These are phyloP conservation scores for Phytophthora parvispora DNA, from an alignment of 352 stramenopile genomes.

Conservation along the genomic window DNA sequence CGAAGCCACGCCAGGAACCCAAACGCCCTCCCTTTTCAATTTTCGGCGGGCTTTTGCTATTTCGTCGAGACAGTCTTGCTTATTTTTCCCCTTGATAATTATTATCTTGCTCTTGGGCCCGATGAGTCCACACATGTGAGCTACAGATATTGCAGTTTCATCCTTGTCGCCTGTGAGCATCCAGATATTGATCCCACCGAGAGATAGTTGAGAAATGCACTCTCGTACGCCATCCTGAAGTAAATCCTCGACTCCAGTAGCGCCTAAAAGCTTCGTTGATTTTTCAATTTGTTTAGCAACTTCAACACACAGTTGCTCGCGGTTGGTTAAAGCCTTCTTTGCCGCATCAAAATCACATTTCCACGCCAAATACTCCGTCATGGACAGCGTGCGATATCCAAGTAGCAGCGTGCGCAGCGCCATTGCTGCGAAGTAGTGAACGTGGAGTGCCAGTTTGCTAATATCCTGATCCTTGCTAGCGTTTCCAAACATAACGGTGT, in stretches of 20 bases:
- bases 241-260: constrained; percentile 98
- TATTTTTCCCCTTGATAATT: constrained; percentile 86
- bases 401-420: constrained; percentile 89
- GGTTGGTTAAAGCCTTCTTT: constrained; percentile 71
- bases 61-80: constrained; percentile 84
- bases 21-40: constrained; percentile 82
- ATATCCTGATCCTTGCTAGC: constrained; percentile 77
- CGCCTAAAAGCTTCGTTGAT: constrained; percentile 93
- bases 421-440: constrained; percentile 91
- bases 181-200: constrained; percentile 99
- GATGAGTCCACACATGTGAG: constrained; percentile 96
- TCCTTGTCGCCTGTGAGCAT: constrained; percentile 99
- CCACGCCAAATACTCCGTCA: constrained; percentile 77
- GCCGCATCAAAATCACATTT: constrained; percentile 77
- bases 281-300: constrained; percentile 83
- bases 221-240: constrained; percentile 98
- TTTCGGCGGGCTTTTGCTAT: constrained; percentile 81
- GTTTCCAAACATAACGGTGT: constrained; percentile 92
- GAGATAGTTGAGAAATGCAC: constrained; percentile 95
- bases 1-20: constrained; percentile 78
- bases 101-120: constrained; percentile 80
- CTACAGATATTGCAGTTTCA: constrained; percentile 99
- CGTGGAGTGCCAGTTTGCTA: constrained; percentile 78
- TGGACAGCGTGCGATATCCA: constrained; percentile 74
- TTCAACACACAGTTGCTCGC: constrained; percentile 73